Evolutionary conservation across 1,284 basidiomycete species (phyloP).

Genomic region (Ustilago tritici): DNA sequence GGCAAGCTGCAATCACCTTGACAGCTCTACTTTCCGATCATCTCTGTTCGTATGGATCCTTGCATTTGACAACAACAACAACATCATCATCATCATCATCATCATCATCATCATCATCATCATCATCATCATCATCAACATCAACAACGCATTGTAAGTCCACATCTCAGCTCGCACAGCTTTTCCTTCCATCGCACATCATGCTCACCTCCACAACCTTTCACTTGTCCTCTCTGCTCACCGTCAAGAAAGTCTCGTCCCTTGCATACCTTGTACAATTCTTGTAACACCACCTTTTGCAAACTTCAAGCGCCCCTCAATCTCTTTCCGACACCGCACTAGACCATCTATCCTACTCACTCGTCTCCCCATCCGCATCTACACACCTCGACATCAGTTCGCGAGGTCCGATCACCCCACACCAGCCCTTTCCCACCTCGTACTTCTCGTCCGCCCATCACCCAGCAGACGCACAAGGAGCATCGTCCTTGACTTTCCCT

Average conservation of each 20-base stretch:
- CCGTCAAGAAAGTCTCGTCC: slow-evolving; percentile 28
- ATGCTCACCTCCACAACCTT: slow-evolving; percentile 8
- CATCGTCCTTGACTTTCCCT: background rate
- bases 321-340: slow-evolving; percentile 9
- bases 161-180: background rate
- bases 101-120: background rate
- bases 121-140: slow-evolving; percentile 4
- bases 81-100: slow-evolving; percentile 9
- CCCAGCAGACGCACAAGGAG: background rate
- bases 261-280: slow-evolving; percentile 50
- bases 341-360: slow-evolving; percentile 19
- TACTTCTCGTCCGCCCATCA: background rate
- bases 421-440: background rate
- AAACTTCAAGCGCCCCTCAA: slow-evolving; percentile 16
- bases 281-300: slow-evolving; percentile 50
- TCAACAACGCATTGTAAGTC: slow-evolving; percentile 35
- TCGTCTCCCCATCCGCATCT: background rate
- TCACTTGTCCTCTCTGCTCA: background rate
- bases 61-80: slow-evolving; percentile 31
- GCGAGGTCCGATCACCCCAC: background rate
- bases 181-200: background rate
- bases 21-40: slow-evolving; percentile 28
- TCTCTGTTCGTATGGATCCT: slow-evolving; percentile 29
- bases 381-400: background rate
- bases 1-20: slow-evolving; percentile 20